phyloP scores from a whole-genome alignment of 768 basidiomycete species.

The Trametes elegans region DNA sequence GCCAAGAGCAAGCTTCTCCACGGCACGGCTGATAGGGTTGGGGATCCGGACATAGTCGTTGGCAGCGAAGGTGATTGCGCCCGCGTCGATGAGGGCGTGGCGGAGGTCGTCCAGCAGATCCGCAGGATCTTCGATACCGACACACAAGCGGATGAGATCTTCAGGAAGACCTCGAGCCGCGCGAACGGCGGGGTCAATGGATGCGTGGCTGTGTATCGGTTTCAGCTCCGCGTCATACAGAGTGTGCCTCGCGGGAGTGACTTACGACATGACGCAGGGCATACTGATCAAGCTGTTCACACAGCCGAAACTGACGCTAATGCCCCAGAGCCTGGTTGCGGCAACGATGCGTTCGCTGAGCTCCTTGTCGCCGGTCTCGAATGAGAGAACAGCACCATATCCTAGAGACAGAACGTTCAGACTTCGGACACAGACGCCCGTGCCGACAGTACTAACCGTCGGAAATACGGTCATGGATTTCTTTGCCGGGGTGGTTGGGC shows the following conservation, averaged over 20 bases:
- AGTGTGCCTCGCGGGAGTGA: too few relatives aligned
- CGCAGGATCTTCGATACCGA: slow-evolving; percentile 93
- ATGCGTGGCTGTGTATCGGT: slow-evolving; percentile 84
- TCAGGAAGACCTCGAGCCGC: slow-evolving; percentile 98
- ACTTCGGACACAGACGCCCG: too few relatives aligned
- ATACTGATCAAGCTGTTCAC: slow-evolving; percentile 98
- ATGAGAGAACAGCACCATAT: slow-evolving; percentile 91
- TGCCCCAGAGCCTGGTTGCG: slow-evolving; percentile 92
- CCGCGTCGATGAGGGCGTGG: slow-evolving; percentile 86
- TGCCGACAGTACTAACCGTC: slow-evolving; percentile 49
- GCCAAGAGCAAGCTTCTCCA: slow-evolving; percentile 60
- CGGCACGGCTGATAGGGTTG: slow-evolving; percentile 51
- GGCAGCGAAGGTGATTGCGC: slow-evolving; percentile 67
- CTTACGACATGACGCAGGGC: slow-evolving; percentile 99
- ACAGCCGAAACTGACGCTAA: slow-evolving; percentile 96
- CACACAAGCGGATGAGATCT: slow-evolving; percentile 95
- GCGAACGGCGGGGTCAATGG: slow-evolving; percentile 93
- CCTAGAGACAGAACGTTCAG: slow-evolving; percentile 7
- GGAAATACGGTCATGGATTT: slow-evolving; percentile 89
- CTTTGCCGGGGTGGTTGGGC: slow-evolving; percentile 73
- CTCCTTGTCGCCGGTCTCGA: slow-evolving; percentile 88
- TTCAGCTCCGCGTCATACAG: too few relatives aligned
- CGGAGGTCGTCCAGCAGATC: slow-evolving; percentile 96
- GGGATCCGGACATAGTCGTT: slow-evolving; percentile 47
- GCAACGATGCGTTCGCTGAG: slow-evolving; percentile 92